A percentile compares a stretch with the other conserved stretches of the same genome.
phyloP scores from a whole-genome alignment of 2,329 filamentous ascomycete genomes.

The Cercospora brassicicola region DNA sequence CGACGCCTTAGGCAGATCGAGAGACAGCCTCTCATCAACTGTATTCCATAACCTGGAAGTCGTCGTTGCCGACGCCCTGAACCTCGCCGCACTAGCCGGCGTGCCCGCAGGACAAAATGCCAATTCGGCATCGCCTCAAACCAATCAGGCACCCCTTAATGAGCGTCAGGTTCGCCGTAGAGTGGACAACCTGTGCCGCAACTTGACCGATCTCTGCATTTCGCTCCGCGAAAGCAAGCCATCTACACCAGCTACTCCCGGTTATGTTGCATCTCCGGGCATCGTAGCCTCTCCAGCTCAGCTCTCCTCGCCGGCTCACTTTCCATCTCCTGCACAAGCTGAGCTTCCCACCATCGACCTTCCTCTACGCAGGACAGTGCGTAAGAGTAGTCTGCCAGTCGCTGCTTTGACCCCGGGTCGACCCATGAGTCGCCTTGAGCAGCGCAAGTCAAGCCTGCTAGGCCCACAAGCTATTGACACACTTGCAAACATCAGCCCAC shows the following conservation, averaged over 20 bases:
- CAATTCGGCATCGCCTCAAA: constrained; percentile 62
- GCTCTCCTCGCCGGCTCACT: not conserved
- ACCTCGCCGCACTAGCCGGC: constrained; percentile 75
- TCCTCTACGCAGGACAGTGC: constrained; percentile 2
- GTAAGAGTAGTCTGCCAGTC: constrained; percentile 21
- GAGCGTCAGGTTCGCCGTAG: constrained; percentile 87
- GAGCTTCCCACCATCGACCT: constrained; percentile 2
- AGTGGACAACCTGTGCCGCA: constrained; percentile 88
- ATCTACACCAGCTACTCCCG: constrained; percentile 22
- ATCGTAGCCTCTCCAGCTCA: not conserved
- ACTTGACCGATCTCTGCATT: constrained; percentile 87
- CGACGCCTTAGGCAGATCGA: constrained; percentile 77
- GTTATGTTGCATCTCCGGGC: not conserved
- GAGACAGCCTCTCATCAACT: constrained; percentile 65
- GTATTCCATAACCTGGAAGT: constrained; percentile 78
- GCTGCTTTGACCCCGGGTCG: constrained; percentile 31
- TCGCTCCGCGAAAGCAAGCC: constrained; percentile 58
- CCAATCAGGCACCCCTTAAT: constrained; percentile 61
- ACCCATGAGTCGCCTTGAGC: constrained; percentile 47
- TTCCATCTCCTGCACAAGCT: not conserved
- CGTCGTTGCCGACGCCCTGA: constrained; percentile 76
- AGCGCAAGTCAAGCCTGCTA: constrained; percentile 43
- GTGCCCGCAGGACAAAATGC: constrained; percentile 62
- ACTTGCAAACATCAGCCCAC: constrained; percentile 31
- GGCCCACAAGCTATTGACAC: constrained; percentile 27